Evolutionary conservation across 2,329 filamentous ascomycete genomes (phyloP), one percentile per base, ranked within the genome.

Genomic region (Ascochyta rabiei): DNA sequence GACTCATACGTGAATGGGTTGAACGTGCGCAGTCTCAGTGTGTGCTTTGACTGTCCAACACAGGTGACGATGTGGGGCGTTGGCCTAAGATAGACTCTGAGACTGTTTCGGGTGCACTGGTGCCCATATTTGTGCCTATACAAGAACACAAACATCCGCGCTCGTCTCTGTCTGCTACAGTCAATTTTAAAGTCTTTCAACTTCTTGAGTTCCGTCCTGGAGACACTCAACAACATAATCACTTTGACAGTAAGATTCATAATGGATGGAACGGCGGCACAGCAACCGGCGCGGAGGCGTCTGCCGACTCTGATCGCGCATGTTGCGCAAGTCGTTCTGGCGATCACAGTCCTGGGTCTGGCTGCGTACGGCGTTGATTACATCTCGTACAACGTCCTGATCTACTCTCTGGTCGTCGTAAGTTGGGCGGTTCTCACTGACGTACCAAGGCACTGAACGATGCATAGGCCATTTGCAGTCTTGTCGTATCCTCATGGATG

Each of bases 301-400:
- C 40, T 60, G 24, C 64, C 60, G 37, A 60, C 60, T 6, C 23
- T 68, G 2, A 45, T 61, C 18, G 37, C 68, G 37, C 66, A 71
- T 48, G 49, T 41, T n/a, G 53, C 59, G 1, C 67, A 71, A 52
- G 38, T 68, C n/a, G 58, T 82, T 15, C 57, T 84, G 13, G 74
- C 75, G 16, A 48, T 85, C 33, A 56, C 80, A 31, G 70, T 80
- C 24, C 68, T 85, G 2, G 82, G 77, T 13, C 72, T 86, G 31
- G 71, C 74, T 19, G 80, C 77, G 7, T 84, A 81, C 59, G 75
- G 78, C 9, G 69, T 79, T 24, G 57, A 62, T 9, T 73, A 63
- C 39, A 51, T 75, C 3, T 61, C 78, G 2, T 79, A 80, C 78
- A 13, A 81, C 81, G 73, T 59, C 73, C 72, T 62, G 31, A 44